Conservation (phyloP, 495 filamentous ascomycete genomes). For the Thermochaetoides thermophila region DNA sequence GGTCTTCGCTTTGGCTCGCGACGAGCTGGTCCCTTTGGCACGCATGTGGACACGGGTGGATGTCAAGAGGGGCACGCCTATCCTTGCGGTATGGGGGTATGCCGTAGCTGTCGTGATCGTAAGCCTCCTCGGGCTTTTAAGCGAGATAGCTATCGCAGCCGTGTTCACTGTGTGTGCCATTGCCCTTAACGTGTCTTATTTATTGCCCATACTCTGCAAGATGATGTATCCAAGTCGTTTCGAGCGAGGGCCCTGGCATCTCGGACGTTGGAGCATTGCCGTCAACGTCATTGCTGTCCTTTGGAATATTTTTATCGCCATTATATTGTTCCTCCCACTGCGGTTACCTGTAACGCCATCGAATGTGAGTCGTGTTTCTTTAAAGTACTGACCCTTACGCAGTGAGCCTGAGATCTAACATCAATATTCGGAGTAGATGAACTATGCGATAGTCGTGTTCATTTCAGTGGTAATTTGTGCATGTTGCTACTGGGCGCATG, state of each 20-base stretch:
- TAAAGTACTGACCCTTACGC: too few relatives aligned
- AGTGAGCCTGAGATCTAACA: too few relatives aligned
- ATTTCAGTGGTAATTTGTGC: slow-evolving; percentile 28
- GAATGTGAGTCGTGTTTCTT: slow-evolving; percentile 15
- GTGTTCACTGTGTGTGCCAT: slow-evolving; percentile 52
- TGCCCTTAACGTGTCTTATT: slow-evolving; percentile 48
- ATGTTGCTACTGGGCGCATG: slow-evolving; percentile 34
- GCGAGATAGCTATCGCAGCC: slow-evolving; percentile 43
- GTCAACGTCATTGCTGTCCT: slow-evolving; percentile 39
- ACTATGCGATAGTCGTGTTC: slow-evolving; percentile 35
- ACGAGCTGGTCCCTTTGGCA: slow-evolving; percentile 41
- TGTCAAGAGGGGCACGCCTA: slow-evolving; percentile 38
- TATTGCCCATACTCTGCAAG: slow-evolving; percentile 49
- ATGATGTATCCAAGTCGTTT: slow-evolving; percentile 40
- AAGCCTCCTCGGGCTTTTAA: slow-evolving; percentile 49
- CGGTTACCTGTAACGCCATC: slow-evolving; percentile 34
- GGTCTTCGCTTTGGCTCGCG: slow-evolving; percentile 47
- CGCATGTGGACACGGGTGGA: slow-evolving; percentile 40
- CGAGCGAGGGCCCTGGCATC: slow-evolving; percentile 44
- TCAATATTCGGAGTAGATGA: too few relatives aligned
- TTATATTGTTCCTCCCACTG: slow-evolving; percentile 49
- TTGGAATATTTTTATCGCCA: slow-evolving; percentile 46
- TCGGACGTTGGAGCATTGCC: slow-evolving; percentile 30
- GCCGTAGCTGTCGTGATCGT: slow-evolving; percentile 41
- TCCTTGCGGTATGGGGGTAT: slow-evolving; percentile 48